phyloP scores from a whole-genome alignment of 2,329 filamentous ascomycete species.

The Neocucurbitaria cava region DNA sequence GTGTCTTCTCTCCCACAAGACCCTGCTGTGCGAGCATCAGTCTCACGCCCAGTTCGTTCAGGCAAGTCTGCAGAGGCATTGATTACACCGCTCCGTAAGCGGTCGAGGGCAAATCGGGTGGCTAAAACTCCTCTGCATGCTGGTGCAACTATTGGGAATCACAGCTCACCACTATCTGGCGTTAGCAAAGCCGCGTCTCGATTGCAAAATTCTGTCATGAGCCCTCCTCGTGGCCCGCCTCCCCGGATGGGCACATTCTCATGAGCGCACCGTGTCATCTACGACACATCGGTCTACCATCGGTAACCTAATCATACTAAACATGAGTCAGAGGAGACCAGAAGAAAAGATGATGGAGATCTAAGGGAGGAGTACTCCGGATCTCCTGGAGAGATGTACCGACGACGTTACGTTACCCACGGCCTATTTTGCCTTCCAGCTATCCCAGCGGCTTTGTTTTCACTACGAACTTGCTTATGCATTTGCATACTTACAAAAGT shows the following conservation, averaged over 20 bases:
- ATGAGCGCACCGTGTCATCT: conserved; percentile 12
- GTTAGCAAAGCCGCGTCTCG: conserved; percentile 36
- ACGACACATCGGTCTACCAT: background rate
- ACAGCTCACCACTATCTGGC: conserved; percentile 39
- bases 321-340: conserved; percentile 6
- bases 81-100: conserved; percentile 49
- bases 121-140: conserved; percentile 30
- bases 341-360: conserved; percentile 22
- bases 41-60: conserved; percentile 46
- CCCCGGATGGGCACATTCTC: conserved; percentile 47
- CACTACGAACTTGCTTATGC: conserved; percentile 34
- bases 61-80: conserved; percentile 49
- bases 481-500: conserved; percentile 38
- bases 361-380: conserved; percentile 19
- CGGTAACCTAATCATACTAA: conserved; percentile 5
- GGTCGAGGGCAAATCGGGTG: conserved; percentile 37
- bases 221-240: conserved; percentile 31
- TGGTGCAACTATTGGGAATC: conserved; percentile 16
- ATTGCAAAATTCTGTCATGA: conserved; percentile 38
- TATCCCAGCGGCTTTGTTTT: conserved; percentile 29
- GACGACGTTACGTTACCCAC: conserved; percentile 48
- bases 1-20: conserved; percentile 47
- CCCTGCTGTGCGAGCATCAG: conserved; percentile 44
- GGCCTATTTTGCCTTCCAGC: conserved; percentile 33
- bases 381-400: conserved; percentile 19